Percentiles rank a stretch among this genome's conserved stretches.
Conservation (phyloP, 2,329 filamentous ascomycete species). For the Apiospora malaysiana region DNA sequence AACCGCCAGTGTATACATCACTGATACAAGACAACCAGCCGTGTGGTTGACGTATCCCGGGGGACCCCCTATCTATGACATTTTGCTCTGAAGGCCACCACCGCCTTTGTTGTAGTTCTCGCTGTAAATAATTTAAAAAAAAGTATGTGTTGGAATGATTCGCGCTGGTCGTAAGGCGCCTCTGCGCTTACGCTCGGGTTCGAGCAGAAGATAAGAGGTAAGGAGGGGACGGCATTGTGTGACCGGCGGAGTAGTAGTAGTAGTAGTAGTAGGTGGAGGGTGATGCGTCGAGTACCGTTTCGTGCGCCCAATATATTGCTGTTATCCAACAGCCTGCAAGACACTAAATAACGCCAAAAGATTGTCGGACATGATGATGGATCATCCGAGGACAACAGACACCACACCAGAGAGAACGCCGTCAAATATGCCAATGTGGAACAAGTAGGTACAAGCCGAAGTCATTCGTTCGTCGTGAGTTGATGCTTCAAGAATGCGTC, state of each 20-base stretch:
- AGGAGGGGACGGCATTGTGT: conserved; percentile 39
- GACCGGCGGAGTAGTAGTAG: conserved; percentile 20
- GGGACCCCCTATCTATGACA: conserved; percentile 9
- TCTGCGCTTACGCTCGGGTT: conserved; percentile 16
- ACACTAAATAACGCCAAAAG: conserved; percentile 41
- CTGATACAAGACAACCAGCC: conserved; percentile 10
- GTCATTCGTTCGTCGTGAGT: conserved; percentile 42
- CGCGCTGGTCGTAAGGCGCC: conserved; percentile 18
- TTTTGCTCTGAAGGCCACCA: conserved; percentile 10
- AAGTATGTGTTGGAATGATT: conserved; percentile 12
- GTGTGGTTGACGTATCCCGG: not conserved
- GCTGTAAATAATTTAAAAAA: conserved; percentile 18
- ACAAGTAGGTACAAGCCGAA: conserved; percentile 39
- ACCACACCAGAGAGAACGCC: conserved; percentile 42
- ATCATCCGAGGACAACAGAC: conserved; percentile 40
- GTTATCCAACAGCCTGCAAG: conserved; percentile 32
- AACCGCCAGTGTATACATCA: not conserved
- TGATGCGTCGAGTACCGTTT: conserved; percentile 20
- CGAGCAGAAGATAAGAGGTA: conserved; percentile 27
- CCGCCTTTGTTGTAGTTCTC: conserved; percentile 9
- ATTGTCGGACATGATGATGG: conserved; percentile 36
- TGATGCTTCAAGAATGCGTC: conserved; percentile 31
- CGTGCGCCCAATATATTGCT: conserved; percentile 16
- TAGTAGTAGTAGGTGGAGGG: conserved; percentile 7
- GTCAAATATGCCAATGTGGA: conserved; percentile 38